Base-by-base conservation (phyloP, 805 yeast species). In the Saccharomyces mikatae region DNA sequence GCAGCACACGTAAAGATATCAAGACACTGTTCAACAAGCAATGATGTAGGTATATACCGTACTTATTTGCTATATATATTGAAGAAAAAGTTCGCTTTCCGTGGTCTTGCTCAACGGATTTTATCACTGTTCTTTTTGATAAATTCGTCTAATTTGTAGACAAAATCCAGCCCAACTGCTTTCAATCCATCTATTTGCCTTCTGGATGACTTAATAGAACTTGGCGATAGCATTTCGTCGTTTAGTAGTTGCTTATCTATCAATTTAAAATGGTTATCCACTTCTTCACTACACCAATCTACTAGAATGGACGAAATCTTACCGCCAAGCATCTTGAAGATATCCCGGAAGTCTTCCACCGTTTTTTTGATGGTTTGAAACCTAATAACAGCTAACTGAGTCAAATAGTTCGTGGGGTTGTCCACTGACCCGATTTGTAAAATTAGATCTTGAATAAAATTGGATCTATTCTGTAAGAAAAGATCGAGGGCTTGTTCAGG, bases 281-380 rank as follows among this genome's bases (percentile, higher is more conserved):
- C 79, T 66, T 84, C 86, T 11, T 77, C 77, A 54, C 80, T 80
- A 32, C 86, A 80, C 96, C 96, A 89, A 57, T 83, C 82, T n/a
- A 89, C 84, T 17, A 89, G 75, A 60, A 86, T 80, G 9, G 86
- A 76, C 51, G 80, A 76, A 41, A 69, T 69, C 46, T 69, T 61
- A 44, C 66, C 64, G n/a, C 41, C 24, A 17, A 22, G 22, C 14
- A 63, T 64, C 13, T 72, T 75, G 69, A 80, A 86, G 51, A 85
- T 77, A 27, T 73, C 68, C 50, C 76, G 75, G 71, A 78, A 88
- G 32, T 80, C 73, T 17, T 71, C 62, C 13, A 82, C 80, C 0
- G 95, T 82, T 47, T 80, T 75, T 54, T 77, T 79, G 52, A 88
- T 74, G 29, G 77, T 72, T 60, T 82, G 83, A 70, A 86, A 84